Conservation (phyloP, 495 filamentous ascomycete species). For the Apodospora peruviana region DNA sequence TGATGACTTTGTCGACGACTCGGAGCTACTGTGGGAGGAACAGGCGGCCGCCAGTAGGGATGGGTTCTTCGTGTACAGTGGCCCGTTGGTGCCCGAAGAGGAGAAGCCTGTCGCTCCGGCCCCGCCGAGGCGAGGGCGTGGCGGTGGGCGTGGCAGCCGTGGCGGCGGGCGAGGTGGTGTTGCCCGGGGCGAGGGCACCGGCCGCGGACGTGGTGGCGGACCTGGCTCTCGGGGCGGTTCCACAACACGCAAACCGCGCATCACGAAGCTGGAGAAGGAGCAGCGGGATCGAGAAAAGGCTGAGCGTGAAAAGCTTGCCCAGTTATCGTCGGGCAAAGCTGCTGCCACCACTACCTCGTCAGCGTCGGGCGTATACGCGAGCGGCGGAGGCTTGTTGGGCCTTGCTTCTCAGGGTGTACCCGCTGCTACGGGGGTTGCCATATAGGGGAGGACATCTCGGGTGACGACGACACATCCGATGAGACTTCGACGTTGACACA, state of each 20-base stretch:
- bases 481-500: too few relatives aligned
- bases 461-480: too few relatives aligned
- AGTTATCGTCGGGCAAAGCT: constrained; percentile 1
- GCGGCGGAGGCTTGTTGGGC: background rate
- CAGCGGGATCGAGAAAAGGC: constrained; percentile 57
- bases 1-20: constrained; percentile 97
- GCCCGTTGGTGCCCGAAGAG: constrained; percentile 77
- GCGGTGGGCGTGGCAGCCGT: constrained; percentile 49
- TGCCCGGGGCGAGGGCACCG: constrained; percentile 33
- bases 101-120: constrained; percentile 77
- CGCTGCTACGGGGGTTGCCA: background rate
- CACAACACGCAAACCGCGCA: constrained; percentile 72
- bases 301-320: constrained; percentile 32
- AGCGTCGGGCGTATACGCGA: background rate
- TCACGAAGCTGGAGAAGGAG: constrained; percentile 76
- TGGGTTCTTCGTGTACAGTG: constrained; percentile 84
- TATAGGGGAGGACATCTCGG: too few relatives aligned
- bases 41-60: constrained; percentile 90
- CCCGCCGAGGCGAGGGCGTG: constrained; percentile 71
- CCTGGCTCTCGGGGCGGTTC: constrained; percentile 71
- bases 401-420: background rate
- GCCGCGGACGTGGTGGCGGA: constrained; percentile 55
- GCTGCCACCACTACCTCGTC: background rate
- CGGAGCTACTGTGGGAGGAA: constrained; percentile 92
- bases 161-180: constrained; percentile 47